Base-by-base conservation (phyloP, 306 rosid species). In the Lagenaria siceraria region DNA sequence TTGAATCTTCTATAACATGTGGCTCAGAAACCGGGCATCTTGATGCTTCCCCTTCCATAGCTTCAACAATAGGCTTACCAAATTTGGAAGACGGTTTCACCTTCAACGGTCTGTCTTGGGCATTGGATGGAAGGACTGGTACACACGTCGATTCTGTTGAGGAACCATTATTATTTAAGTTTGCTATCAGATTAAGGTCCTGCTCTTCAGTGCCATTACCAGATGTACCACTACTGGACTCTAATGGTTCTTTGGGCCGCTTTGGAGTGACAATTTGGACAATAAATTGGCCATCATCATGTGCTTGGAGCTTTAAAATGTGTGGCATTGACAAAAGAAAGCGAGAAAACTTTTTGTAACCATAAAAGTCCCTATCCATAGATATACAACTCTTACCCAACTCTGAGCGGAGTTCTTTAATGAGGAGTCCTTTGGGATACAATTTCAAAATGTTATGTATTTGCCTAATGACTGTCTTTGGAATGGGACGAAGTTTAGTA, bases 381-480 rank as follows among this genome's bases (percentile, higher is more conserved):
- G 4, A 5, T 75, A 82, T 74, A 62, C 78, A 53, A 78, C 38
- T 19, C 72, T 81, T 84, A 49, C 17, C 58, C 81, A 92, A 85
- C 80, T 80, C 85, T 13, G 24, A 7, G 33, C 85, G 91, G 80
- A 95, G 83, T 10, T 87, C 89, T 10, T 21, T 1, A 27, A 82
- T 59, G 61, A 79, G 15, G 22, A 95, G 75, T 53, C 97, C 99
- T 74, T 85, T 81, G n/a, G 96, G 93, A 71, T 87, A 66, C 59
- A 59, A 80, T 35, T 58, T 80, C 85, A 94, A 76, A 82, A 92
- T 40, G 52, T 18, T 2, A 25, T 46, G 83, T 77, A 92, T 75
- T 54, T 58, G 70, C 82, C 51, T 83, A 69, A 65, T 8, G 61
- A 89, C 77, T 29, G 48, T 46, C 59, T 72, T 80, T 42, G 93